Base-by-base conservation (phyloP, 331 rosid genomes). In the Quercus tomentella region DNA sequence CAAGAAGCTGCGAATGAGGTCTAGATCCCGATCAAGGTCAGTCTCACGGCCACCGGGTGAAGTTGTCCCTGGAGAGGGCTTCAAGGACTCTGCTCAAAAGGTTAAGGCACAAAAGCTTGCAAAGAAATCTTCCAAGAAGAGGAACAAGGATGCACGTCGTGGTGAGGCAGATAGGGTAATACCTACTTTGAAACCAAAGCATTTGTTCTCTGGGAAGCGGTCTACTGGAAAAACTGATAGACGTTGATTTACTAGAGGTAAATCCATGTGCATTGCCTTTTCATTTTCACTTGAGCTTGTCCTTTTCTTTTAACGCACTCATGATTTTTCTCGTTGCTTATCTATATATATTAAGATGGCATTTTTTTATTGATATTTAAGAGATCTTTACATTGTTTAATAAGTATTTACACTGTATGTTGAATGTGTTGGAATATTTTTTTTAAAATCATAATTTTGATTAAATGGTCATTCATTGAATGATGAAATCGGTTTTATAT, bases 151-250 rank as follows among this genome's bases (percentile, higher is more conserved):
- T 28, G 94, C 98, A 23, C 94, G 92, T 9, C 97, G 94, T 1
- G 97, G 97, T 70, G 97, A 94, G 84, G 97, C 97, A 74, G 98
- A 94, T 81, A 89, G 98, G 80, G 97, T 92, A 33, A 91, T 94
- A 68, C 97, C 94, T 26, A 91, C 70, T 70, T 33, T 91, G 81
- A 94, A 85, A 84, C 98, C 98, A 54, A 94, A 94, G 84, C 97
- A 94, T 87, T 86, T 93, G 76, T 93, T 4, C 82, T 78, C 97
- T 61, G 98, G 98, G 77, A 93, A 93, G 79, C 92, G 94, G 69
- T 82, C 93, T 21, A 79, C 2, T 43, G 98, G 98, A 30, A 94
- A 91, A 82, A 92, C 91, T 0, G 79, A 89, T 1, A 84, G 98
- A 78, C 98, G 97, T n/a, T 94, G 83, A 89, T 18, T 75, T 12